Evolutionary conservation across 768 basidiomycete species (phyloP).

Genomic region (Termitomyces sp.): DNA sequence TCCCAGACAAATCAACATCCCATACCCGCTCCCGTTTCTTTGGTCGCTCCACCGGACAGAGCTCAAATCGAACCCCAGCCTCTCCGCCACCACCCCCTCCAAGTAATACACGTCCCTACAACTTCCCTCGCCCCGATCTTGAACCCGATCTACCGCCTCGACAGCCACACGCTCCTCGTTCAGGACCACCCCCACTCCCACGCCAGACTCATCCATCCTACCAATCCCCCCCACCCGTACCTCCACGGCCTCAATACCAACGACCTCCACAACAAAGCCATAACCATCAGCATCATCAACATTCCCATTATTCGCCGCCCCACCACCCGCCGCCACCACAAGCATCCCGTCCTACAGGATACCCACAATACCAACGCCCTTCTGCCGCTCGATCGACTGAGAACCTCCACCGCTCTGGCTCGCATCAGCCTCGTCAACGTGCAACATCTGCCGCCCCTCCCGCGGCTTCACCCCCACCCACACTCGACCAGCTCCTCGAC

Average conservation of each 20-base stretch:
- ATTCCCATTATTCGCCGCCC: constrained; percentile 22
- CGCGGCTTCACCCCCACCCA: constrained; percentile 45
- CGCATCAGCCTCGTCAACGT: constrained; percentile 37
- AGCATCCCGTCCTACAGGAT: constrained; percentile 19
- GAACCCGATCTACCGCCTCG: constrained; percentile 41
- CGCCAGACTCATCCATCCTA: constrained; percentile 22
- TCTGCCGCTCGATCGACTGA: constrained; percentile 23
- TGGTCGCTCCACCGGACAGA: constrained; percentile 37
- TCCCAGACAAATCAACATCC: constrained; percentile 43
- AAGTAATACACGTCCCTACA: constrained; percentile 23
- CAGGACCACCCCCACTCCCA: constrained; percentile 23
- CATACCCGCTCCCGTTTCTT: constrained; percentile 45
- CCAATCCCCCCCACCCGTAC: constrained; percentile 21
- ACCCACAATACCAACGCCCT: constrained; percentile 25
- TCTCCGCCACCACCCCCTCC: constrained; percentile 33
- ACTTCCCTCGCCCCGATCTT: constrained; percentile 66
- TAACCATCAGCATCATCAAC: constrained; percentile 13
- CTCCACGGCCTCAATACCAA: constrained; percentile 23
- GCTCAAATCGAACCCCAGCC: constrained; percentile 22
- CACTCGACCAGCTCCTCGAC: constrained; percentile 66
- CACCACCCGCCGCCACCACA: constrained; percentile 10
- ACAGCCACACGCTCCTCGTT: constrained; percentile 22
- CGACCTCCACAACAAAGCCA: constrained; percentile 15
- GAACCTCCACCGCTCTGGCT: constrained; percentile 15
- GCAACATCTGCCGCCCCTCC: constrained; percentile 38